Base-by-base conservation (phyloP, 2,329 filamentous ascomycete genomes). In the Aureobasidium pullulans region DNA sequence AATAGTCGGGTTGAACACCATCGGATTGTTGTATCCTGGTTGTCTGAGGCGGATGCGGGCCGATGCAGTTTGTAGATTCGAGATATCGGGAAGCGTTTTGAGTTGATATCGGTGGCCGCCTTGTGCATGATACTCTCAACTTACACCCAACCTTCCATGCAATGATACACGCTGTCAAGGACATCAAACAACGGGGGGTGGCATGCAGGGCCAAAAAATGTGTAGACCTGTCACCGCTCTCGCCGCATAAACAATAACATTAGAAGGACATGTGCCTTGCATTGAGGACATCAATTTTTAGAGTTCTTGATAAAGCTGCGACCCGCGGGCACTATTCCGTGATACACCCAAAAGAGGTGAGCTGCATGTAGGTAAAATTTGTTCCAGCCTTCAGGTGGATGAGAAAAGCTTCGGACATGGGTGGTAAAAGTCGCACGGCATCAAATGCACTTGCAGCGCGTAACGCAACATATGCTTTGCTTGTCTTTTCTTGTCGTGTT, bases 151-250 rank as follows among this genome's bases (percentile, higher is more conserved):
- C 34, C 16, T 8, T 43, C 10, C 29, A 54, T 54, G 50, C 50
- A 43, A 43, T 4, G 50, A 42, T 52, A 16, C 28, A 54, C 50
- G 39, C 50, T 54, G 50, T 54, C 50, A 52, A 37, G 49, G 49
- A 19, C 36, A 29, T 31, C 23, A 31, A 42, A 52, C 16, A 16
- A 49, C 47, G 19, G 39, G 37, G 50, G 39, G 19, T 19, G 39
- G 39, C 29, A 54, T 54, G 50, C 39, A 54, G 50, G 29, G 50
- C 15, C 7, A 11, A 28, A 32, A 23, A 29, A 36, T 52, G 36
- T 52, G 36, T 52, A 36, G n/a, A 31, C 36, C 36, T 40, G 49
- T 43, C 37, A 54, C 39, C 10, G 37, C 50, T 29, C 11, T 44
- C 8, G n/a, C 44, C 37, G 50, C 50, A 43, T 54, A 23, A 43